Evolutionary conservation across 2,329 filamentous ascomycete species (phyloP).

Genomic region (Harringtonia lauricola): DNA sequence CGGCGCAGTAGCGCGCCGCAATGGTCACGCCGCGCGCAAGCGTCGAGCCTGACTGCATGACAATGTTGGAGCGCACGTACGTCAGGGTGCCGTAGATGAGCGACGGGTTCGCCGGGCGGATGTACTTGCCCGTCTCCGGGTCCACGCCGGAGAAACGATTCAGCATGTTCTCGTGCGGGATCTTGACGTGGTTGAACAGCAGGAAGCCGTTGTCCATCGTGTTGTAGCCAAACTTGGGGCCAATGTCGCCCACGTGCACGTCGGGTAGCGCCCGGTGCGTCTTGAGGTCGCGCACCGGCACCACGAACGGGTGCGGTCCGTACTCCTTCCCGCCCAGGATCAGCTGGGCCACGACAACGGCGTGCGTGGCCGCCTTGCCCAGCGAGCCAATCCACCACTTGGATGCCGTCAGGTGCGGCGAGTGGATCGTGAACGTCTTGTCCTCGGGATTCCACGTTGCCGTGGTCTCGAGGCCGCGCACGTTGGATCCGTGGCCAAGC

Average conservation of each 20-base stretch:
- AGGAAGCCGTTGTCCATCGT: slow-evolving; percentile 78
- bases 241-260: slow-evolving; percentile 68
- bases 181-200: slow-evolving; percentile 64
- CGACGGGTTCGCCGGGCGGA: slow-evolving; percentile 53
- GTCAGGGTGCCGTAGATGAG: slow-evolving; percentile 68
- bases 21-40: slow-evolving; percentile 70
- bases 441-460: slow-evolving; percentile 64
- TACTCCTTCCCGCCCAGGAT: slow-evolving; percentile 56
- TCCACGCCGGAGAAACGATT: slow-evolving; percentile 61
- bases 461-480: slow-evolving; percentile 60
- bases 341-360: slow-evolving; percentile 70
- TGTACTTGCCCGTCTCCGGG: slow-evolving; percentile 55
- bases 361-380: slow-evolving; percentile 64
- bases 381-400: slow-evolving; percentile 84
- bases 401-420: slow-evolving; percentile 60
- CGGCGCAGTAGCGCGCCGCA: slow-evolving; percentile 61
- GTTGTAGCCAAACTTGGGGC: slow-evolving; percentile 70
- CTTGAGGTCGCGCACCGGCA: slow-evolving; percentile 60
- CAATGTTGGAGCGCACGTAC: slow-evolving; percentile 63
- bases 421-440: slow-evolving; percentile 66
- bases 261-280: slow-evolving; percentile 57
- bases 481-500: slow-evolving; percentile 68
- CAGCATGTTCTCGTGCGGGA: slow-evolving; percentile 65
- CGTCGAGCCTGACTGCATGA: slow-evolving; percentile 60
- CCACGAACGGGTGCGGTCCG: slow-evolving; percentile 72